Percentiles rank a stretch among this genome's conserved stretches.
These are phyloP conservation scores for Ceratocystis smalleyi DNA, from an alignment of 2,329 filamentous ascomycete genomes.

Conservation along the genomic window DNA sequence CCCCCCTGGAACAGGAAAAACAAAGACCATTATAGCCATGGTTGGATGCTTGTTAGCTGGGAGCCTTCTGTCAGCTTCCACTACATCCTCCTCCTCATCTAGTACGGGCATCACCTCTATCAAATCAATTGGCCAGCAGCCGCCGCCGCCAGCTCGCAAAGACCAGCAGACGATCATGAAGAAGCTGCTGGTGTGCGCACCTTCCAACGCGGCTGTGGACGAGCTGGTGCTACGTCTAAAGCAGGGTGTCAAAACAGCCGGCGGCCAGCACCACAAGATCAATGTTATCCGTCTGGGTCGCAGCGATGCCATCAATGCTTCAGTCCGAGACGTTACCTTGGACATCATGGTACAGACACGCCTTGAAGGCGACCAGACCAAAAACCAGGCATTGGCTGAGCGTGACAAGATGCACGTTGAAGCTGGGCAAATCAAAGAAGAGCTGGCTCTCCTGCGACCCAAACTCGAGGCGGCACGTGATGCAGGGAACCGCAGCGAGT, in stretches of 20 bases:
- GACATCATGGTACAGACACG: conserved; percentile 76
- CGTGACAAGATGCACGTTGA: conserved; percentile 47
- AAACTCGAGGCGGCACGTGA: conserved; percentile 53
- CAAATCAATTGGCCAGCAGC: conserved; percentile 6
- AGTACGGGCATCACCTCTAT: conserved; percentile 5
- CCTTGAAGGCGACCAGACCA: conserved; percentile 45
- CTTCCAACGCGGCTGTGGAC: conserved; percentile 94
- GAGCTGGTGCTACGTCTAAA: conserved; percentile 90
- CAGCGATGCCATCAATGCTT: conserved; percentile 79
- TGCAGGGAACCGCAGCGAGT: conserved; percentile 32
- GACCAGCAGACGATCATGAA: conserved; percentile 31
- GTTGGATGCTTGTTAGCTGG: conserved; percentile 70
- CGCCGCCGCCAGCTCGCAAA: background rate
- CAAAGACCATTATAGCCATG: conserved; percentile 94
- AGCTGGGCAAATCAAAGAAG: conserved; percentile 49
- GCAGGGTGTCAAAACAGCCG: conserved; percentile 62
- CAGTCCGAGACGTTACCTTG: conserved; percentile 79
- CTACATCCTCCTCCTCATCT: conserved; percentile 20
- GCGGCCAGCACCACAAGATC: conserved; percentile 57
- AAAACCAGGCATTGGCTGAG: conserved; percentile 39
- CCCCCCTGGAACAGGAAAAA: conserved; percentile 92
- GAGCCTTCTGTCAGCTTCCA: conserved; percentile 25
- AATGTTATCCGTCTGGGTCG: conserved; percentile 81
- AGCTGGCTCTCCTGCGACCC: conserved; percentile 54
- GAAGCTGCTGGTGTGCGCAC: conserved; percentile 92